Evolutionary conservation across 192 early-diverging fungal genomes (phyloP).

Genomic region (Rhizoclosmatium sp.): DNA sequence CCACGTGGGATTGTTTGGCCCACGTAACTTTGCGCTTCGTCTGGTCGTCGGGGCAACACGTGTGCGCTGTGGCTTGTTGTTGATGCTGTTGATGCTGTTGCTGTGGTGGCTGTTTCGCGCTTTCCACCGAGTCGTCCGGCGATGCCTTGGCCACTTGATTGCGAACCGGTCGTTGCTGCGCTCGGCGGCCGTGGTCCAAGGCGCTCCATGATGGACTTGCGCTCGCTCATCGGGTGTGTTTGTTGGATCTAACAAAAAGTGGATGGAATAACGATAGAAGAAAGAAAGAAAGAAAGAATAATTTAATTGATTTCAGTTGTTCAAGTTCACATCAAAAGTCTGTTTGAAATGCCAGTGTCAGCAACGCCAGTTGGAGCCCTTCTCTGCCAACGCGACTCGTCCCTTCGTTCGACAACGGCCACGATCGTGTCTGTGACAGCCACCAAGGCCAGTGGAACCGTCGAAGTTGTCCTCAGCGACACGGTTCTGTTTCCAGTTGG

Average conservation of each 20-base stretch:
- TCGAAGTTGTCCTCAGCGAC: slow-evolving; percentile 47
- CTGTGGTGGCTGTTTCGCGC: neutral
- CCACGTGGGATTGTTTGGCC: too few relatives aligned
- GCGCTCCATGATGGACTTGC: neutral
- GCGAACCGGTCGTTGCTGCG: neutral
- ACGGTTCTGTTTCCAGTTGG: slow-evolving; percentile 85
- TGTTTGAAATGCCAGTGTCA: too few relatives aligned
- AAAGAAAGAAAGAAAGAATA: neutral
- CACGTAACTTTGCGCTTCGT: too few relatives aligned
- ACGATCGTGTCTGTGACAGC: slow-evolving; percentile 6
- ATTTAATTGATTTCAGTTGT: too few relatives aligned
- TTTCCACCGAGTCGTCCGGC: neutral
- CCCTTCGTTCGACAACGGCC: neutral
- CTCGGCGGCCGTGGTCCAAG: neutral
- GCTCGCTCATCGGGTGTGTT: neutral
- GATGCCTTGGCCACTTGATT: neutral
- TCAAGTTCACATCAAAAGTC: too few relatives aligned
- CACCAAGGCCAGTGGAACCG: neutral
- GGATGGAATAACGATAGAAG: neutral
- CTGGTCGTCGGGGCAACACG: too few relatives aligned
- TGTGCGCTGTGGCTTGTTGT: too few relatives aligned
- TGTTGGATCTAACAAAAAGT: neutral
- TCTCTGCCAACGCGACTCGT: slow-evolving; percentile 23
- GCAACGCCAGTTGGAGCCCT: slow-evolving; percentile 19
- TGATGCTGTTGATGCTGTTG: neutral